These are phyloP conservation scores for Schizophyllum commune DNA, from an alignment of 1,284 basidiomycete genomes.

Conservation along the genomic window DNA sequence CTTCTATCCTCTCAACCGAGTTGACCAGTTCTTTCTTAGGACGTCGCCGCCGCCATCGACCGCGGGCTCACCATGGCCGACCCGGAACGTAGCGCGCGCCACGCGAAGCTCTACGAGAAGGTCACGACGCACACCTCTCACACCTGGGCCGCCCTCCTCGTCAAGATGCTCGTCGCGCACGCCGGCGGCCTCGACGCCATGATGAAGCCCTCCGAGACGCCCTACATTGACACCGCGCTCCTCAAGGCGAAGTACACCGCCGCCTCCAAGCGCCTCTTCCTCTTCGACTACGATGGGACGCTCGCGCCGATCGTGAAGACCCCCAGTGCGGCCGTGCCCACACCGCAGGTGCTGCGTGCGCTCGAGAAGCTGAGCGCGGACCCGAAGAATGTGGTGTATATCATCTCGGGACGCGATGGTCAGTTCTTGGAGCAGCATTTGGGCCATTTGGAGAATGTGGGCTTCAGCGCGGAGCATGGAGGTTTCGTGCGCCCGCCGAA, in stretches of 20 bases:
- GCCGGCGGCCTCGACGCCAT: slow-evolving; percentile 62
- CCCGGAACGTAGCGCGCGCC: slow-evolving; percentile 73
- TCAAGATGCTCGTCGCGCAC: slow-evolving; percentile 83
- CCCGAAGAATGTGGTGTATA: slow-evolving; percentile 87
- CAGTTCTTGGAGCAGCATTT: slow-evolving; percentile 90
- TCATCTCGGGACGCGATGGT: slow-evolving; percentile 96
- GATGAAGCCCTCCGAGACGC: slow-evolving; percentile 44
- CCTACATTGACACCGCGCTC: slow-evolving; percentile 65
- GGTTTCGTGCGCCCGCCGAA: slow-evolving; percentile 74
- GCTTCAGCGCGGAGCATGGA: slow-evolving; percentile 96
- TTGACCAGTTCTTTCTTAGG: slow-evolving; percentile 33
- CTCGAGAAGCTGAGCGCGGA: slow-evolving; percentile 71
- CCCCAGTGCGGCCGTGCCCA: slow-evolving; percentile 84
- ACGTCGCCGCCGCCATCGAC: slow-evolving; percentile 93
- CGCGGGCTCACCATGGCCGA: slow-evolving; percentile 77
- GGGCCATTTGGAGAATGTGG: slow-evolving; percentile 76
- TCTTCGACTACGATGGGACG: slow-evolving; percentile 99
- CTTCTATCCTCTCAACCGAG: slow-evolving; percentile 1
- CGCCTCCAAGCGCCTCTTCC: slow-evolving; percentile 81
- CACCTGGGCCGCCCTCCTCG: slow-evolving; percentile 90
- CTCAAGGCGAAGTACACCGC: slow-evolving; percentile 61
- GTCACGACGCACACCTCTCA: slow-evolving; percentile 94
- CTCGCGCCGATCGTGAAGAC: slow-evolving; percentile 95
- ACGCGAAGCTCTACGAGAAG: slow-evolving; percentile 72
- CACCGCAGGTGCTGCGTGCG: slow-evolving; percentile 67